A percentile compares a stretch with the other conserved stretches of the same genome.
phyloP scores from a whole-genome alignment of 139 green algal species.

The Dunaliella primolecta region DNA sequence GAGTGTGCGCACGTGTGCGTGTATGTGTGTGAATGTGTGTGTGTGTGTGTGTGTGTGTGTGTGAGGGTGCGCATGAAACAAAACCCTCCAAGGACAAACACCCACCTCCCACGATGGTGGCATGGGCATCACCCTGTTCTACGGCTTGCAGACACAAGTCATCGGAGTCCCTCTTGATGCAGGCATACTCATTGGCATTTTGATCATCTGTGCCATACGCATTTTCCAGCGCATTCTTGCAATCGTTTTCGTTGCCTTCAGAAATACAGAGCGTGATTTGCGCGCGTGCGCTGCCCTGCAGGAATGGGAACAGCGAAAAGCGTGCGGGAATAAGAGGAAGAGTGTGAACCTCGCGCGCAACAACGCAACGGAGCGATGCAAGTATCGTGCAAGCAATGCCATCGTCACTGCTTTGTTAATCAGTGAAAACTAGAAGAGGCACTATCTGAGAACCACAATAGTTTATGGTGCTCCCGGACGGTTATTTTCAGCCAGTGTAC shows the following conservation, averaged over 20 bases:
- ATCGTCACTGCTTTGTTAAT: no score
- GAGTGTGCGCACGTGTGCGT: neutral
- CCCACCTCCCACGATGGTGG: neutral
- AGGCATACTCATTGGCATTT: neutral
- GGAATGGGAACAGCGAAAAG: neutral
- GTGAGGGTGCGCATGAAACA: neutral
- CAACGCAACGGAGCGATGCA: no score
- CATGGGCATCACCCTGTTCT: neutral
- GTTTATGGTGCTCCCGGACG: neutral
- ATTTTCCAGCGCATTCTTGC: neutral
- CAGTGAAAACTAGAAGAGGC: no score
- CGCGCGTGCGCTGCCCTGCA: neutral
- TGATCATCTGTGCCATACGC: neutral
- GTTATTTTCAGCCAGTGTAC: neutral
- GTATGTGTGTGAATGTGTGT: neutral
- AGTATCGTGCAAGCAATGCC: no score
- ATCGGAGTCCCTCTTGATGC: neutral
- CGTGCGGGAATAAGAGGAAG: neutral
- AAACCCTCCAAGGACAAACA: neutral
- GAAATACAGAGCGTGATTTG: neutral
- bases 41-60: neutral
- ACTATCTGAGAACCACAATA: no score
- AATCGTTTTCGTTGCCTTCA: neutral
- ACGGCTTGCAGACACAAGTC: neutral
- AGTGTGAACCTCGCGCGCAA: neutral